phyloP scores from a whole-genome alignment of 2,329 filamentous ascomycete genomes.

The Aureobasidium sp. region DNA sequence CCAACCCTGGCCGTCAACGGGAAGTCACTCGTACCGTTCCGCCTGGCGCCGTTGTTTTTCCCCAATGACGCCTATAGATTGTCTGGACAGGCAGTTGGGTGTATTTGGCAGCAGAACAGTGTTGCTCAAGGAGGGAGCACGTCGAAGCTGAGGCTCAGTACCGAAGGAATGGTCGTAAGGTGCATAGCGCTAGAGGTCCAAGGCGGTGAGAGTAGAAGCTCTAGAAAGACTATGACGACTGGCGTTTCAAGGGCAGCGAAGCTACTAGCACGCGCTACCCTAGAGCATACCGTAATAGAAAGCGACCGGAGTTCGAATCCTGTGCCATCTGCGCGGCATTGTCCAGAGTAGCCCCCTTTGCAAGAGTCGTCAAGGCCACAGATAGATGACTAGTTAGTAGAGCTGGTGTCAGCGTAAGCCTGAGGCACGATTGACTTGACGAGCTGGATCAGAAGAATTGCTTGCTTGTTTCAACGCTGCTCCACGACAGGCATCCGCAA shows the following conservation, averaged over 20 bases:
- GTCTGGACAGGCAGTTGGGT: not conserved
- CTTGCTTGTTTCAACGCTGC: conserved; percentile 7
- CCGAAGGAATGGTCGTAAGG: not conserved
- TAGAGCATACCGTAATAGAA: not conserved
- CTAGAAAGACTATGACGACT: conserved; percentile 8
- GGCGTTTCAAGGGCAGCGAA: not conserved
- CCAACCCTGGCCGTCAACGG: not conserved
- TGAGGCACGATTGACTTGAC: not conserved
- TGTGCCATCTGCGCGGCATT: not conserved
- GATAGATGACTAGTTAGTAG: not conserved
- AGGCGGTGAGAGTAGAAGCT: conserved; percentile 8
- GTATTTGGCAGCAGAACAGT: not conserved
- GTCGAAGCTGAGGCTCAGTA: not conserved
- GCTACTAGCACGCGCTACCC: not conserved
- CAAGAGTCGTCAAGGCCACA: not conserved
- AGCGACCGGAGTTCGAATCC: not conserved
- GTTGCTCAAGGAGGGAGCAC: not conserved
- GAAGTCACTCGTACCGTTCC: conserved; percentile 5
- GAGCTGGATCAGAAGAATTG: not conserved
- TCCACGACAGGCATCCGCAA: not conserved
- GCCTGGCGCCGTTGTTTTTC: not conserved
- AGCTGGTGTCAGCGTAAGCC: not conserved
- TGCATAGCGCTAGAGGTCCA: conserved; percentile 1
- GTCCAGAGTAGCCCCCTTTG: not conserved
- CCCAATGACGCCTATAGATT: not conserved